Conservation (phyloP, 768 basidiomycete genomes). For the Boletus vinaceobasis region DNA sequence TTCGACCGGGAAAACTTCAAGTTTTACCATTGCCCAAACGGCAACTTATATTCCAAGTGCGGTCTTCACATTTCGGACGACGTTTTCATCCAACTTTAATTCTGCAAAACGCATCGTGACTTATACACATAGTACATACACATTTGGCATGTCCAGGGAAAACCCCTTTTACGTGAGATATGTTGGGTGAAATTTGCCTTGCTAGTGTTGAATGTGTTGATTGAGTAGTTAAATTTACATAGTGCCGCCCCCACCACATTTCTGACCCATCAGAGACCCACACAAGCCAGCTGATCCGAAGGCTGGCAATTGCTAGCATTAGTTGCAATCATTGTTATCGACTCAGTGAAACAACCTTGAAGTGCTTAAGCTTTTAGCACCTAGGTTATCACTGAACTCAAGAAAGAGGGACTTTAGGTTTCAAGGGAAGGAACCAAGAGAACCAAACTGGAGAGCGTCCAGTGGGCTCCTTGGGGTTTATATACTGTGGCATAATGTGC, state of each 20-base stretch:
- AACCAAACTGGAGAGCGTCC: too few species aligned
- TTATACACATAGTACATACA: neutral
- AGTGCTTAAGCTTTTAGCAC: too few species aligned
- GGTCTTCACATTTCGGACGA: neutral
- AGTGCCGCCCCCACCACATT: too few species aligned
- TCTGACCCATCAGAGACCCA: neutral
- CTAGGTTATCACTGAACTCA: too few species aligned
- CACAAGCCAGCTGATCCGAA: too few species aligned
- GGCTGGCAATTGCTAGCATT: too few species aligned
- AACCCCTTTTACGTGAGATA: neutral
- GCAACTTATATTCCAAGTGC: neutral
- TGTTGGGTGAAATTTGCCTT: neutral
- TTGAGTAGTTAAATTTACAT: neutral
- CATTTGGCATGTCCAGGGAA: neutral
- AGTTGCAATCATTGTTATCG: neutral
- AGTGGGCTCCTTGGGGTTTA: too few species aligned
- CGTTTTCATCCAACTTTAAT: slow-evolving; percentile 26
- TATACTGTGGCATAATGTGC: too few species aligned
- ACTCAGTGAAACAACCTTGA: too few species aligned
- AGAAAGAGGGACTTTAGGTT: too few species aligned
- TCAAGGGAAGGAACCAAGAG: too few species aligned
- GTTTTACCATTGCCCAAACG: neutral
- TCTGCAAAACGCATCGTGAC: too few species aligned
- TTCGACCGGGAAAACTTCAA: neutral
- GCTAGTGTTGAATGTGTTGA: neutral